Evolutionary conservation across 2,329 filamentous ascomycete genomes (phyloP), one percentile per base, ranked within the genome.

Genomic region (Claviceps africana): DNA sequence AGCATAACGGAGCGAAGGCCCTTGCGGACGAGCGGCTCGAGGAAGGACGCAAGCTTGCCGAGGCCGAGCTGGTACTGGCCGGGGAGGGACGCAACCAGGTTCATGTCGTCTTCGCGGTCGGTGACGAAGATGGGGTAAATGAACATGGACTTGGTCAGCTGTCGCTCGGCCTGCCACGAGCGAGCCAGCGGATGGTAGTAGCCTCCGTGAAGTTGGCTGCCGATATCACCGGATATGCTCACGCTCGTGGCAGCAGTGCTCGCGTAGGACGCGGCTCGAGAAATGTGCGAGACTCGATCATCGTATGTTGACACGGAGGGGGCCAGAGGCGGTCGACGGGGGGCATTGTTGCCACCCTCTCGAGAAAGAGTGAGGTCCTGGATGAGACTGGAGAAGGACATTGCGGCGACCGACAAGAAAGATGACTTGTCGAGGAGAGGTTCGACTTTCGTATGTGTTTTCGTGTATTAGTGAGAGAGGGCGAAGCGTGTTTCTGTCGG

Each of bases 81-180:
- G 1, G 93, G 93, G 4, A 98, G 79, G 21, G 90, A 95, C 49
- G 90, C 85, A 53, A 98, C 94, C 17, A 86, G 76, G 15, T 84
- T 86, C 72, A 96, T 87, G 72, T 97, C 91, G 63, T 97, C 88
- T 37, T 91, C 86, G 64, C 87, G 81, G 69, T 98, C 93, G 62
- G 93, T 95, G 58, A 98, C 81, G 73, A 98, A 98, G 59, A 98
- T 78, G 13, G 93, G 93, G 71, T 94, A 97, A 63, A 98, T 96
- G 62, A 98, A 84, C 93, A 97, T 97, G 39, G 90, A 93, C 88
- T 91, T 91, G 56, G 87, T 91, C 65, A 93, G 75, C 70, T 91
- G 86, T 58, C 85, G 78, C 71, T 91, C 86, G 35, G 86, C 82
- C 67, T 93, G 87, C 87, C 87, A 93, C 60, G 83, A 78, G 58